Base-by-base conservation (phyloP, 1,139 yeast genomes). In the Suhomyces kunorum region DNA sequence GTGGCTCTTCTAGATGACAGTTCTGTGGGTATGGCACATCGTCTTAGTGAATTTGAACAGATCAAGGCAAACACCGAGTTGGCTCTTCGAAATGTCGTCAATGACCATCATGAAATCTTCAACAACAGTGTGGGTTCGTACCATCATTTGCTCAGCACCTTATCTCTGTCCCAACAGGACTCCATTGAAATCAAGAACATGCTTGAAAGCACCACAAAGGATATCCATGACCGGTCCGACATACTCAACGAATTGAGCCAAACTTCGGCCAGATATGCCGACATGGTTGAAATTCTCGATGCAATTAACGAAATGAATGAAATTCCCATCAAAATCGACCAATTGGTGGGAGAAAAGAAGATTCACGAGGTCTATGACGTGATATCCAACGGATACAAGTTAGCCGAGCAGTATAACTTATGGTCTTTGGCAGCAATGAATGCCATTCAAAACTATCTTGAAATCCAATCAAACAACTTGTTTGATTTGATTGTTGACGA, bases 11-110 rank as follows among this genome's bases (percentile, higher is more conserved):
- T 88, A 51, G 97, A 90, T 59, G 83, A 81, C 51, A 81, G 95
- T 3, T 86, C 96, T 1, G 95, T 89, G 23, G 98, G 98, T 0
- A 65, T 86, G 54, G 95, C 95, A 1, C 83, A 83, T 54, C 78
- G 83, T 47, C 71, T 74, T 42, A 68, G 71, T 0, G 86, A 83
- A 38, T 86, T 86, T 49, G 61, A 70, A 34, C 71, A 69, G 39
- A 55, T 83, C 40, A 75, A 78, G 43, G 67, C 67, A 12, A 68
- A 77, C 45, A 81, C 90, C 11, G 79, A 80, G 22, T 59, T 61
- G 22, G 78, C 82, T 14, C 67, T 90, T 36, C 76, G 84, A 46
- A 64, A 67, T 24, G 89, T 90, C 4, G 97, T 89, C 17, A 83
- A 82, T 50, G 87, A 86, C 41, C 84, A 90, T 56, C 86, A 85